A percentile compares a stretch with the other conserved stretches of the same genome.
Conservation (phyloP, 495 filamentous ascomycete genomes). For the Usnea hakonensis region DNA sequence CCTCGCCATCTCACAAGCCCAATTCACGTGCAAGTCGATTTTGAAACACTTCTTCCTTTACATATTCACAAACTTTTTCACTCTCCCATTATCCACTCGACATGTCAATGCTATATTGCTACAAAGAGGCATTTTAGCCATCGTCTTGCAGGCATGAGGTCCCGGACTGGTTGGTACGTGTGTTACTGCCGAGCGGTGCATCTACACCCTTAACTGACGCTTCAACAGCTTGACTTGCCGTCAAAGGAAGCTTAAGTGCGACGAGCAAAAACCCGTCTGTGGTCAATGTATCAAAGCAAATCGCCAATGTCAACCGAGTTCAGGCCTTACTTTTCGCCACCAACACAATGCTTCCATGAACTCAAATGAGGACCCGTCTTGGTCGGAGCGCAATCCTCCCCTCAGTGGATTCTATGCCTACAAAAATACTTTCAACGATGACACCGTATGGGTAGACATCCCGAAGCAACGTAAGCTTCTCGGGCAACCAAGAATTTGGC, state of each 20-base stretch:
- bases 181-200: not conserved
- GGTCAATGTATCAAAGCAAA: slow-evolving; percentile 53
- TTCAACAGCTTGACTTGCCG: slow-evolving; percentile 50
- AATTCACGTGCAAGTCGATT: not conserved
- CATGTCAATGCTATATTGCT: not conserved
- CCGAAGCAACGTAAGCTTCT: slow-evolving; percentile 44
- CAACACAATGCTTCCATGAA: slow-evolving; percentile 72
- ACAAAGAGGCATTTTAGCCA: not conserved
- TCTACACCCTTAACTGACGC: slow-evolving; percentile 5
- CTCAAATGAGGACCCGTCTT: slow-evolving; percentile 32
- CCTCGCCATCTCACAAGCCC: not conserved
- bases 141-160: slow-evolving; percentile 14
- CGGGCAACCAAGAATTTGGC: not conserved
- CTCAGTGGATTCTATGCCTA: slow-evolving; percentile 63
- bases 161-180: slow-evolving; percentile 25
- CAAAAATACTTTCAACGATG: slow-evolving; percentile 57
- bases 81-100: not conserved
- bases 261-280: slow-evolving; percentile 51
- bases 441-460: slow-evolving; percentile 56
- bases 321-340: slow-evolving; percentile 59
- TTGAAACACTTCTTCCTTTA: not conserved
- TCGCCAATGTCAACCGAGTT: slow-evolving; percentile 53
- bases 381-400: slow-evolving; percentile 35
- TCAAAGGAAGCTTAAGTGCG: slow-evolving; percentile 57
- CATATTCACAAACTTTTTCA: not conserved